Evolutionary conservation across 2,329 filamentous ascomycete species (phyloP), one percentile per base, ranked within the genome.

Genomic region (Phoma sp.): DNA sequence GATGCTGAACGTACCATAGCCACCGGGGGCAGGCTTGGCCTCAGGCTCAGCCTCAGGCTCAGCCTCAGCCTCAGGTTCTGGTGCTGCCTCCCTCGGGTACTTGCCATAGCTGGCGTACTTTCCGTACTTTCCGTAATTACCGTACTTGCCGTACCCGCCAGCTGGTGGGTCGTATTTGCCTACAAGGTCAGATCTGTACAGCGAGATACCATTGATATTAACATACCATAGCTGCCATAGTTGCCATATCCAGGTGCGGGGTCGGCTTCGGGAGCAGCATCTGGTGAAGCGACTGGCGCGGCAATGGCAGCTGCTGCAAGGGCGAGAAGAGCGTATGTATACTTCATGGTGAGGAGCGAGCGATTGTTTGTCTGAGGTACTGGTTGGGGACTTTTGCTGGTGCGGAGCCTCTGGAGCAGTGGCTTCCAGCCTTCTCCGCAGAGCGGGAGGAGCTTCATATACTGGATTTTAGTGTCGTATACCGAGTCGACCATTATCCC

Each of bases 281-380:
- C 39, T 17, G 52, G 52, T 5, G 23, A 37, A 26, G 60, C 54
- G 14, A 57, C 38, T 1, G 67, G 67, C 5, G 57, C 67, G 3
- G 66, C 65, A 25, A 63, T 39, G 28, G 46, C 52, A n/a, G 60
- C 49, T 11, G 66, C 56, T 37, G 55, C 57, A 28, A 70, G 53
- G 33, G 66, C 60, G 40, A 68, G 53, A 32, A 69, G 47, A 5
- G 58, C 43, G 17, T 62, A 42, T 11, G 59, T 42, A 40, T 59
- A 49, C 57, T 66, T 67, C 63, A 68, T 68, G 23, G 5, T 60
- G 47, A 11, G 25, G 14, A n/a, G 18, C n/a, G n/a, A n/a, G n/a
- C n/a, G n/a, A n/a, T n/a, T n/a, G n/a, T n/a, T n/a, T n/a, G 17
- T 5, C 14, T 21, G 42, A 42, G 21, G 33, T 10, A n/a, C n/a